Conservation (phyloP, 345 rosid species). For the Jatropha curcas region DNA sequence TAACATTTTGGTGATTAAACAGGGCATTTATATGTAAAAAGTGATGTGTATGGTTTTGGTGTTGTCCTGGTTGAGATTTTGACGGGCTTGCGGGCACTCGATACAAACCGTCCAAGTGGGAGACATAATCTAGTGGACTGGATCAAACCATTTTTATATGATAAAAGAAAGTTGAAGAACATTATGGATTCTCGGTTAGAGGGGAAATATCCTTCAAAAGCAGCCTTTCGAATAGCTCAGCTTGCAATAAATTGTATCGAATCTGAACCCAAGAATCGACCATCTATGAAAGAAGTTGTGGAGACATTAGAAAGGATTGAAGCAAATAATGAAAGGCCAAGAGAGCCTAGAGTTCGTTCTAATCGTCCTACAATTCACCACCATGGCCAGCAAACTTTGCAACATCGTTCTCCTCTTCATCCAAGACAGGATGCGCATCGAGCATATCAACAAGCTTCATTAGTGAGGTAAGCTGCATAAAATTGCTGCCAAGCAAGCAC, state of each 20-base stretch:
- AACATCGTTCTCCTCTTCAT: conserved; percentile 56
- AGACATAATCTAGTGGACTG: conserved; percentile 72
- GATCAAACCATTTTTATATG: conserved; percentile 73
- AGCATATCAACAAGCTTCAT: conserved; percentile 29
- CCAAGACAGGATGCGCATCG: conserved; percentile 32
- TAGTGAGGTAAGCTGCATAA: conserved; percentile 14
- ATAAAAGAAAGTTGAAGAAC: conserved; percentile 66
- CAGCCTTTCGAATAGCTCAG: conserved; percentile 63
- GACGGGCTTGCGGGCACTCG: conserved; percentile 83
- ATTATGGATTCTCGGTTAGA: conserved; percentile 72
- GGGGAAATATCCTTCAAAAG: conserved; percentile 77
- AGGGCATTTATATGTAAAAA: conserved; percentile 96
- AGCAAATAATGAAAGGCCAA: conserved; percentile 49
- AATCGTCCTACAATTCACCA: conserved; percentile 28
- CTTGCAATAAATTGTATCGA: conserved; percentile 72
- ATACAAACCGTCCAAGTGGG: conserved; percentile 69
- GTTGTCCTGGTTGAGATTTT: conserved; percentile 86
- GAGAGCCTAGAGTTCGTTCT: conserved; percentile 51
- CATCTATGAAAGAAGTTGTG: conserved; percentile 84
- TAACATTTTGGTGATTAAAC: conserved; percentile 25
- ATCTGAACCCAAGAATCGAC: conserved; percentile 69
- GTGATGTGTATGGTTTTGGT: conserved; percentile 92
- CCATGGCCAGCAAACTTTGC: conserved; percentile 42
- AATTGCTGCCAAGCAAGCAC: neutral
- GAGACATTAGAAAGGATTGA: conserved; percentile 58